These are phyloP conservation scores for Porogramme epimiltina DNA, from an alignment of 1,284 basidiomycete species.

Conservation along the genomic window DNA sequence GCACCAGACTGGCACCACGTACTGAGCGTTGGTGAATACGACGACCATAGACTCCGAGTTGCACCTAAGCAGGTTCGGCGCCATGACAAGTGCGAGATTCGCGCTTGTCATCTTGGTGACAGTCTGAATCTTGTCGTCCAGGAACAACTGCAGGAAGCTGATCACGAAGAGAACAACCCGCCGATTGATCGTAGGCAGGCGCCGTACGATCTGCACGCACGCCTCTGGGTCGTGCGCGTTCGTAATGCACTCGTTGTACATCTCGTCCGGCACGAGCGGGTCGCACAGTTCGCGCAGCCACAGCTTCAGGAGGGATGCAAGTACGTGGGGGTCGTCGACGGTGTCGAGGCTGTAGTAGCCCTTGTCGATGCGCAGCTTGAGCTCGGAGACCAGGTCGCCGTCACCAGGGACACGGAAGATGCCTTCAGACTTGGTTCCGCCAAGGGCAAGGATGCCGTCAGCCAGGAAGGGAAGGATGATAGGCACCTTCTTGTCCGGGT, in stretches of 20 bases:
- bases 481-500: constrained; percentile 82
- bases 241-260: constrained; percentile 86
- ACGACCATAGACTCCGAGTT: constrained; percentile 81
- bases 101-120: constrained; percentile 87
- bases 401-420: constrained; percentile 93
- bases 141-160: constrained; percentile 87
- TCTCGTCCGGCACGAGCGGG: constrained; percentile 83
- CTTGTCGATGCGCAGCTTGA: constrained; percentile 86
- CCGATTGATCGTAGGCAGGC: constrained; percentile 81
- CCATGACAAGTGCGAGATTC: constrained; percentile 82
- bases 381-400: constrained; percentile 79
- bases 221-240: constrained; percentile 65
- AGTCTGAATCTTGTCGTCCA: constrained; percentile 70
- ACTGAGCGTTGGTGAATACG: constrained; percentile 89
- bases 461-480: constrained; percentile 91
- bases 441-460: constrained; percentile 86
- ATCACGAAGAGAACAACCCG: constrained; percentile 85
- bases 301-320: constrained; percentile 86
- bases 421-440: constrained; percentile 82
- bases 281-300: constrained; percentile 91
- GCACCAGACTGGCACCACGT: constrained; percentile 34
- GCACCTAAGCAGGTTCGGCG: constrained; percentile 85
- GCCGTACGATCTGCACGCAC: constrained; percentile 73
- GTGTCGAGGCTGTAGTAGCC: constrained; percentile 89
- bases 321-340: constrained; percentile 86